Evolutionary conservation across 306 rosid species (phyloP).

Genomic region (Prunus mongolica): DNA sequence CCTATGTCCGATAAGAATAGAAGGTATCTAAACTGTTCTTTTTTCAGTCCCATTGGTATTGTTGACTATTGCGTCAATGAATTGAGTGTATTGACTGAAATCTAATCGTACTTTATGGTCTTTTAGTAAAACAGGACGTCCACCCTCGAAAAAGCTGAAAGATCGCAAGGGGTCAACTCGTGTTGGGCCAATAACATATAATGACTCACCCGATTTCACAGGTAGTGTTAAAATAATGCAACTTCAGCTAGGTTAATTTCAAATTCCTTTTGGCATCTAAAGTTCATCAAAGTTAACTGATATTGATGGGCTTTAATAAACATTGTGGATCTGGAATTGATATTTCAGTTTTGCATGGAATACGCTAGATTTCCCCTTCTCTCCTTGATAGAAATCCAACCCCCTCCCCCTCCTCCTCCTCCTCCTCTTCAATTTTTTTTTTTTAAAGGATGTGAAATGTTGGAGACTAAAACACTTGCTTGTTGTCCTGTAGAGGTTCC

Average conservation of each 20-base stretch:
- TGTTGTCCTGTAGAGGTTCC: background rate
- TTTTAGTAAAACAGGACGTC: constrained; percentile 76
- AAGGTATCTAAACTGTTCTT: constrained; percentile 40
- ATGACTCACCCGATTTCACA: constrained; percentile 57
- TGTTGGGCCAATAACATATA: constrained; percentile 44
- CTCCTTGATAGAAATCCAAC: background rate
- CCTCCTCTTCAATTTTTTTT: background rate
- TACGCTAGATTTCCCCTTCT: background rate
- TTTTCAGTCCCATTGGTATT: background rate
- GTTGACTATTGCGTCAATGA: background rate
- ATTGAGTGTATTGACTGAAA: background rate
- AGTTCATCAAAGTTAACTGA: background rate
- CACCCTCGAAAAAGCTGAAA: constrained; percentile 77
- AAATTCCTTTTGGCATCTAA: background rate
- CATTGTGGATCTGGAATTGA: background rate
- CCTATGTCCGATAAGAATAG: constrained; percentile 54
- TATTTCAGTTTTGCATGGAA: background rate
- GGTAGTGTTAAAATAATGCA: constrained; percentile 42
- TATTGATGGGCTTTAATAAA: background rate
- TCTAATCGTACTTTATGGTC: constrained; percentile 24
- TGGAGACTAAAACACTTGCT: background rate
- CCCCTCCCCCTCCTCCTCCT: background rate
- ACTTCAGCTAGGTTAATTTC: background rate
- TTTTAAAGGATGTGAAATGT: background rate
- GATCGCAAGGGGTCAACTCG: constrained; percentile 66